Percentiles rank a stretch among this genome's conserved stretches.
Conservation (phyloP, 768 basidiomycete genomes). For the Kwoniella mangroviensis region DNA sequence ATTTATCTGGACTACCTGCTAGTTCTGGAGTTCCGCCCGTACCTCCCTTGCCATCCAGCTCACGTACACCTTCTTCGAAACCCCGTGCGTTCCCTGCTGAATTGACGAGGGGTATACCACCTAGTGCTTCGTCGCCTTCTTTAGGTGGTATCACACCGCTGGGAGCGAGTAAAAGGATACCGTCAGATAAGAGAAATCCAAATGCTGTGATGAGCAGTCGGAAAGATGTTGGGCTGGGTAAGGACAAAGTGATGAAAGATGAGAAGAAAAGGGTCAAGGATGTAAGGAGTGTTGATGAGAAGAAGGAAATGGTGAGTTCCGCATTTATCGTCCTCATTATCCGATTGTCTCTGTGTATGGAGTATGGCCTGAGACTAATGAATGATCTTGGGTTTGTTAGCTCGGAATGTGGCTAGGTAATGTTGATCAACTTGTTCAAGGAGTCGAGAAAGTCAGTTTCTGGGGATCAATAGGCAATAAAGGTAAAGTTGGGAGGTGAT, state of each 20-base stretch:
- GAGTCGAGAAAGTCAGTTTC: slow-evolving; percentile 81
- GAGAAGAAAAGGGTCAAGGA: slow-evolving; percentile 18
- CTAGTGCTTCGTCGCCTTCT: slow-evolving; percentile 36
- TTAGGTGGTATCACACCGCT: slow-evolving; percentile 32
- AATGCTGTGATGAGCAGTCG: neutral
- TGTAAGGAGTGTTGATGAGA: slow-evolving; percentile 45
- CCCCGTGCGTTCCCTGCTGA: slow-evolving; percentile 43
- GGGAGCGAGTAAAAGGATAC: slow-evolving; percentile 28
- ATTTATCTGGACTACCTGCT: slow-evolving; percentile 14
- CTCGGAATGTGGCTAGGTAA: slow-evolving; percentile 84
- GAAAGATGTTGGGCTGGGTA: neutral
- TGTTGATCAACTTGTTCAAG: slow-evolving; percentile 86
- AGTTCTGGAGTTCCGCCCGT: neutral
- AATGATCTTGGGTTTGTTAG: slow-evolving; percentile 2
- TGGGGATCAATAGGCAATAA: slow-evolving; percentile 65
- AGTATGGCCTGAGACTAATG: neutral
- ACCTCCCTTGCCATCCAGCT: slow-evolving; percentile 12
- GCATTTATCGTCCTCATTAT: neutral
- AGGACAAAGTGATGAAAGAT: neutral
- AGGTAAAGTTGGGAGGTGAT: neutral
- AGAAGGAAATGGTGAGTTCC: slow-evolving; percentile 50
- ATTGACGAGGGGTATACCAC: slow-evolving; percentile 46
- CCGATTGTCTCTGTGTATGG: slow-evolving; percentile 4
- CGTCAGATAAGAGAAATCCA: slow-evolving; percentile 14
- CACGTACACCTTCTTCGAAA: slow-evolving; percentile 33